Base-by-base conservation (phyloP, 441 rosid genomes). In the Hura crepitans region DNA sequence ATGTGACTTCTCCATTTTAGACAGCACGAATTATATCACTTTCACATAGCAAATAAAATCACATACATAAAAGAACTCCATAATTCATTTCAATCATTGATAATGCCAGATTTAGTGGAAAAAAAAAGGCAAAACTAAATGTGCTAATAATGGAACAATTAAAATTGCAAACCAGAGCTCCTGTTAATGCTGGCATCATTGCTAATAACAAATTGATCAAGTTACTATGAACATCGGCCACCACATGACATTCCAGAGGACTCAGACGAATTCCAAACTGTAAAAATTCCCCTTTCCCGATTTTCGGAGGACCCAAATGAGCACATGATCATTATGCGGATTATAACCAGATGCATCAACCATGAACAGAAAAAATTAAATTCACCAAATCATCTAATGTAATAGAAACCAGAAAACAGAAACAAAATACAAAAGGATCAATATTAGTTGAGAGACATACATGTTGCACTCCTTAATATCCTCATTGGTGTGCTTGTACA, bases 401-500 rank as follows among this genome's bases (percentile, higher is more conserved):
- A 42, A 7, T 28, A 58, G 28, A 20, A 33, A 7, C 22, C 22
- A 37, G 31, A 8, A 10, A 31, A 49, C 15, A 25, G 15, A 42
- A 45, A 51, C 10, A 51, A 54, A 54, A 13, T 6, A 3, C n/a
- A n/a, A n/a, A n/a, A n/a, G n/a, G 30, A 5, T 39, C 2, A 37
- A 28, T 22, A 18, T 45, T 17, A 69, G 59, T 15, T 20, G 39
- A 1, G 45, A 61, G 50, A 66, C 89, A 67, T 84, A 92, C 98
- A 96, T 96, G 82, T 96, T 93, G 75, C 99, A 93, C 83, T 93
- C 99, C 79, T 96, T 96, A 82, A 91, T 89, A 70, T 96, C 98
- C 74, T 93, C 99, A 70, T 87, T 93, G 55, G 98, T 96, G 72
- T 93, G 98, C 80, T 93, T 96, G 74, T 93, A 96, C 5, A 89